phyloP scores from a whole-genome alignment of 106 monocot genomes.

The Alisma plantagoaquatica region DNA sequence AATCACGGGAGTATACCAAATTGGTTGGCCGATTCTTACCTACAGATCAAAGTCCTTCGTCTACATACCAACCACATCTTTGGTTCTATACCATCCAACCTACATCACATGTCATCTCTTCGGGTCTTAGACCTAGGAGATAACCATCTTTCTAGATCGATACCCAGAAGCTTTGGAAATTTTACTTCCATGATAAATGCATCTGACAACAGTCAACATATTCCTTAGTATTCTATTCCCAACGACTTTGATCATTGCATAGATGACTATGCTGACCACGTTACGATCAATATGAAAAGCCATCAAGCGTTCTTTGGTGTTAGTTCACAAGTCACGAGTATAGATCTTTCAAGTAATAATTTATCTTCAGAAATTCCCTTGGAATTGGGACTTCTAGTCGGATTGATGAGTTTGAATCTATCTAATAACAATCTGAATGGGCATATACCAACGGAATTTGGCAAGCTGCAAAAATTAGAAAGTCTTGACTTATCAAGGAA shows the following conservation, averaged over 20 bases:
- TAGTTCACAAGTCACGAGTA: neutral
- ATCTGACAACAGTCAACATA: neutral
- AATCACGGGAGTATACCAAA: no score
- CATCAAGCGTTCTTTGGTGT: neutral
- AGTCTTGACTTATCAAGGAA: conserved; percentile 25
- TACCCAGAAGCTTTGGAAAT: neutral
- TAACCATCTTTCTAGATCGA: conserved; percentile 1
- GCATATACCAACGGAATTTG: conserved; percentile 14
- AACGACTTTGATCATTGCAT: neutral
- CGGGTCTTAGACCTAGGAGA: neutral
- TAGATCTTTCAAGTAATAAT: conserved; percentile 28
- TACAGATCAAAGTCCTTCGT: no score
- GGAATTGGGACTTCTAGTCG: conserved; percentile 2
- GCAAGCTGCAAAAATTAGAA: conserved; percentile 8
- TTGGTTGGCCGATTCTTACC: no score
- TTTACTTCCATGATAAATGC: conserved; percentile 14
- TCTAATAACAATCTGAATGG: conserved; percentile 22
- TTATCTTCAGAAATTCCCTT: conserved; percentile 16
- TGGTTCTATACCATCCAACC: no score
- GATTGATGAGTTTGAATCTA: conserved; percentile 15
- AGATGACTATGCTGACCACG: conserved; percentile 1
- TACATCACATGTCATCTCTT: no score
- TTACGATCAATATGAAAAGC: neutral
- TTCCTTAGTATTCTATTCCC: no score
- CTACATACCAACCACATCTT: no score